phyloP scores from a whole-genome alignment of 192 early-diverging fungal species.

The Jimgerdemannia flammicorona region DNA sequence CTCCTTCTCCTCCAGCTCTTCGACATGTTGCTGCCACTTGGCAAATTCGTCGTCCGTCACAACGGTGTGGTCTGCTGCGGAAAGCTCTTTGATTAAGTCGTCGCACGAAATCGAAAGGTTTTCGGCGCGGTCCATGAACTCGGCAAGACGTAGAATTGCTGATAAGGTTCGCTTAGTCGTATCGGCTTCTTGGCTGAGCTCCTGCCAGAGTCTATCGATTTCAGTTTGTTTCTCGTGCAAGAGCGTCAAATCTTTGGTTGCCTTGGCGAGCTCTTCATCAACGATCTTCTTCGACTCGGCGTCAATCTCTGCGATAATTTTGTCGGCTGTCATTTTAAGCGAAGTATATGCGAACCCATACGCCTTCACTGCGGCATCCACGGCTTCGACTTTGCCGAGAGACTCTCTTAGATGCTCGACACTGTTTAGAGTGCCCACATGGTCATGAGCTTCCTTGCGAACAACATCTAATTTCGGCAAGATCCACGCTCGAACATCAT shows the following conservation, averaged over 20 bases:
- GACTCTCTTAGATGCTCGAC: background rate
- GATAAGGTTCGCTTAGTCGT: background rate
- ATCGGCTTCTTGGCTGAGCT: background rate
- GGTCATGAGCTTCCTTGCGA: background rate
- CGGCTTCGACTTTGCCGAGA: constrained; percentile 12
- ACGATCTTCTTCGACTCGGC: background rate
- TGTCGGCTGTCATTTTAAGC: constrained; percentile 9
- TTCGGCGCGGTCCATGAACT: constrained; percentile 1
- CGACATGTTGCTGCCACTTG: constrained; percentile 6
- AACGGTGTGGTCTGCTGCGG: background rate
- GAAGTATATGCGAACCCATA: constrained; percentile 14
- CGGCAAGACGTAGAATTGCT: constrained; percentile 5
- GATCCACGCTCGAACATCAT: constrained; percentile 17
- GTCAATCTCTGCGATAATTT: constrained; percentile 9
- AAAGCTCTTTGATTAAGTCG: background rate
- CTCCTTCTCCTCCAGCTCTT: constrained; percentile 4
- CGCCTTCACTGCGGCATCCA: constrained; percentile 15
- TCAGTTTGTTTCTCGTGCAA: constrained; percentile 16
- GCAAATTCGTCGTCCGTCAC: constrained; percentile 2
- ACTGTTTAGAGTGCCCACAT: background rate
- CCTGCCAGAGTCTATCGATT: constrained; percentile 11
- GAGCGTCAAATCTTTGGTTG: background rate
- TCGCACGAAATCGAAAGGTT: background rate
- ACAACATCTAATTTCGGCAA: constrained; percentile 1
- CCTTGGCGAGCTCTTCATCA: constrained; percentile 10